Evolutionary conservation across 164 flowering plant genomes (phyloP), one percentile per base, ranked within the genome.

Genomic region (Saururus chinensis): DNA sequence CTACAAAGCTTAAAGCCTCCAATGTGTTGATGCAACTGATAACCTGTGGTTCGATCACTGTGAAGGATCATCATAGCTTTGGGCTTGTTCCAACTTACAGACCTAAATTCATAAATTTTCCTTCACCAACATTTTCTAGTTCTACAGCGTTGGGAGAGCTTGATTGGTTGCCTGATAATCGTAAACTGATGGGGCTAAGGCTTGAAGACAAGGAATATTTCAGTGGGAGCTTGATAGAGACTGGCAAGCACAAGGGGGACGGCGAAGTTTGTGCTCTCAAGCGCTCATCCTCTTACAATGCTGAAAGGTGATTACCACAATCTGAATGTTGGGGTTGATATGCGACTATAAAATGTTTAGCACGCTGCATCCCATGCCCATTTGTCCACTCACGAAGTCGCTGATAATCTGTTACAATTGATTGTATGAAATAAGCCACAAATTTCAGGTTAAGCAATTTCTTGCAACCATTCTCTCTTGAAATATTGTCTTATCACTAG

Each of bases 11-110:
- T 24, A 90, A 82, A 81, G 83, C 95, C 41, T 72, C 95, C 22
- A 81, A 84, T 60, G 65, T 86, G 76, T 62, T 91, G 64, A 80
- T 95, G 95, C 99, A 95, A 64, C 68, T 95, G 68, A 87, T 95
- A 54, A 85, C 97, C 0, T 95, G 99, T 68, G 99, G 99, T 37
- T 95, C 97, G 20, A 75, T 95, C 66, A 75, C 95, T 4, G 96
- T 95, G 57, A 95, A 95, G 76, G 92, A 91, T 70, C 60, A 62
- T 20, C 86, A 86, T 58, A 84, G 84, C 70, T 85, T 86, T 74
- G 96, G 91, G 64, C 65, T 89, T 37, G 78, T 86, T 54, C 92
- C 98, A 12, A 74, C 84, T 19, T 88, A 88, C 72, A 80, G 76
- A 65, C 91, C 97, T 0, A 78, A 83, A 68, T 81, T 84, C 62